Evolutionary conservation across 1,139 yeast genomes (phyloP).

Genomic region (Yamadazyma sp.): DNA sequence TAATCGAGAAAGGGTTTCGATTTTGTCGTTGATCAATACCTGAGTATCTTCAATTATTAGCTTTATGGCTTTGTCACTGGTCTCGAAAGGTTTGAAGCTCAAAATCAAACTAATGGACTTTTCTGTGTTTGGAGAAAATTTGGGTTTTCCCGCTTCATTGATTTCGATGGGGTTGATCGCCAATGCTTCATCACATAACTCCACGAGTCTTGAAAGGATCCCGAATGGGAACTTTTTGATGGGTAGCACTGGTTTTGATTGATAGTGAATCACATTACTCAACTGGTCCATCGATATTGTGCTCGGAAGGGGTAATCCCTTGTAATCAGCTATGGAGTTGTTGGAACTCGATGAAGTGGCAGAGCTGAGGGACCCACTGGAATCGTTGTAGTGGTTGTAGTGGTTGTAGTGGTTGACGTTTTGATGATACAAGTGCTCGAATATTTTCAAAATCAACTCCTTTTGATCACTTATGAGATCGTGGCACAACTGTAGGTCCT

Average conservation of each 20-base stretch:
- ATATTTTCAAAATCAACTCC: conserved; percentile 46
- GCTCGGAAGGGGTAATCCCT: conserved; percentile 56
- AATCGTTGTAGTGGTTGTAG: conserved; percentile 4
- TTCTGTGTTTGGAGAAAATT: conserved; percentile 72
- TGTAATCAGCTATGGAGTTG: conserved; percentile 46
- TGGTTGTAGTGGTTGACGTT: conserved; percentile 3
- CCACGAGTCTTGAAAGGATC: conserved; percentile 60
- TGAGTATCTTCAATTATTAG: conserved; percentile 70
- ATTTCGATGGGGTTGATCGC: conserved; percentile 59
- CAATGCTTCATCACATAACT: conserved; percentile 75
- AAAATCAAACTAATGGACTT: conserved; percentile 58
- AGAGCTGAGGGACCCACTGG: conserved; percentile 14
- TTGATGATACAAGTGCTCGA: conserved; percentile 37
- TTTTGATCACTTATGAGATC: conserved; percentile 77
- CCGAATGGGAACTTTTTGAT: conserved; percentile 62
- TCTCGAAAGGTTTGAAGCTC: conserved; percentile 54
- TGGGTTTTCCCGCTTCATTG: conserved; percentile 26
- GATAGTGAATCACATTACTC: conserved; percentile 23
- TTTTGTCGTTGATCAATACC: conserved; percentile 59
- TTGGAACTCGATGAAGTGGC: conserved; percentile 15
- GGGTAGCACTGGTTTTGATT: conserved; percentile 28
- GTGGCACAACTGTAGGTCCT: conserved; percentile 74
- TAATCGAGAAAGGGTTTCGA: conserved; percentile 72
- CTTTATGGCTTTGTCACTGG: conserved; percentile 65
- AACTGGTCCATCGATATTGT: conserved; percentile 17